Evolutionary conservation across 148 eudicot species (phyloP).

Genomic region (Rheum nobile): DNA sequence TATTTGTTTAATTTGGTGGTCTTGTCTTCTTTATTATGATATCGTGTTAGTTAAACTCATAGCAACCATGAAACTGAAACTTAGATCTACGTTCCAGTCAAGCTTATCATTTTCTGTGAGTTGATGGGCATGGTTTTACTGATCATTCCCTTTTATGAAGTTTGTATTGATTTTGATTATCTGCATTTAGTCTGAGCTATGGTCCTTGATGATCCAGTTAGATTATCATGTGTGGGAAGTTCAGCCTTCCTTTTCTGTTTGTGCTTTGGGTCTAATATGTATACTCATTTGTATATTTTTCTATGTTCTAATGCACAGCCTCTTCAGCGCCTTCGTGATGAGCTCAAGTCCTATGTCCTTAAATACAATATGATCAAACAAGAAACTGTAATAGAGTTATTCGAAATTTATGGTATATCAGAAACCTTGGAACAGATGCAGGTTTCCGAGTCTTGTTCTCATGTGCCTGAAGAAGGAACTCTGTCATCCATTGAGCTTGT

Average conservation of each 20-base stretch:
- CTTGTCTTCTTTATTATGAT: neutral
- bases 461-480: slow-evolving; percentile 36
- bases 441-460: slow-evolving; percentile 51
- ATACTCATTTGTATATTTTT: neutral
- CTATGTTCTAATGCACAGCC: slow-evolving; percentile 19
- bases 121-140: neutral
- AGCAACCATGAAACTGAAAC: neutral
- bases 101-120: neutral
- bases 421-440: slow-evolving; percentile 56
- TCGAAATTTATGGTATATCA: slow-evolving; percentile 51
- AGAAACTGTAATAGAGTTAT: slow-evolving; percentile 38
- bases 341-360: slow-evolving; percentile 52
- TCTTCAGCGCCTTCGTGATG: slow-evolving; percentile 58
- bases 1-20: neutral
- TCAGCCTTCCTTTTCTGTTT: neutral
- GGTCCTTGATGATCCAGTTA: neutral
- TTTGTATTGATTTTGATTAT: neutral
- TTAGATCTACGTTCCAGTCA: neutral
- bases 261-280: neutral
- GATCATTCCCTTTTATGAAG: no score
- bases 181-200: neutral
- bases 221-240: neutral
- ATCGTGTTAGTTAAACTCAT: neutral
- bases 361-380: slow-evolving; percentile 53
- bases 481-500: slow-evolving; percentile 47